These are phyloP conservation scores for Cryptosporidium parvum DNA, from an alignment of 169 alveolate genomes.

Conservation along the genomic window DNA sequence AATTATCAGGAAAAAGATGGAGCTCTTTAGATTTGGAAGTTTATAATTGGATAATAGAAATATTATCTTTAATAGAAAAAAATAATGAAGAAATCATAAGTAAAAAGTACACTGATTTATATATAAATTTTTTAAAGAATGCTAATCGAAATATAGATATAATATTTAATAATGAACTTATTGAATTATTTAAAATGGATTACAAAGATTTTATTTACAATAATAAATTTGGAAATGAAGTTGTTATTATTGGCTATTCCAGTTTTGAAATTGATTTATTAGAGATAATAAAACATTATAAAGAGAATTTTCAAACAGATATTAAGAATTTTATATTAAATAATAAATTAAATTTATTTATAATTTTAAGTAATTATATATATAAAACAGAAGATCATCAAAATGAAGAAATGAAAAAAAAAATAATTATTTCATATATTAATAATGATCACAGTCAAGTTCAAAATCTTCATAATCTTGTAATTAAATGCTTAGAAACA, in stretches of 20 bases:
- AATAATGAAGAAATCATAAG: not conserved
- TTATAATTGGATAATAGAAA: conserved; percentile 4
- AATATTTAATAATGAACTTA: conserved; percentile 5
- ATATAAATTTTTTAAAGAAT: not conserved
- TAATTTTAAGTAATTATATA: conserved; percentile 23
- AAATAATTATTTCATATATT: not conserved
- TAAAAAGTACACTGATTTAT: not conserved
- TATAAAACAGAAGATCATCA: not conserved
- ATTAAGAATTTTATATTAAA: not conserved
- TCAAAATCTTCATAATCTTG: not conserved
- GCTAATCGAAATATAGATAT: conserved; percentile 32
- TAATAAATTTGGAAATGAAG: not conserved
- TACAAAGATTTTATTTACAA: conserved; percentile 21
- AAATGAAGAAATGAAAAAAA: not conserved
- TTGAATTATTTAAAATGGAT: conserved; percentile 50
- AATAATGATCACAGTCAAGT: not conserved
- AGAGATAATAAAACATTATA: conserved; percentile 14
- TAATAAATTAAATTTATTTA: conserved; percentile 25
- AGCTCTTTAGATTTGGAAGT: conserved; percentile 22
- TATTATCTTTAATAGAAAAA: not conserved
- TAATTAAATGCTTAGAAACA: not conserved
- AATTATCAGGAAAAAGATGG: conserved; percentile 40
- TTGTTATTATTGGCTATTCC: conserved; percentile 50
- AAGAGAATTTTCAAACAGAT: not conserved
- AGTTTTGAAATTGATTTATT: conserved; percentile 52